phyloP scores from a whole-genome alignment of 306 rosid species.

The Neltuma alba region DNA sequence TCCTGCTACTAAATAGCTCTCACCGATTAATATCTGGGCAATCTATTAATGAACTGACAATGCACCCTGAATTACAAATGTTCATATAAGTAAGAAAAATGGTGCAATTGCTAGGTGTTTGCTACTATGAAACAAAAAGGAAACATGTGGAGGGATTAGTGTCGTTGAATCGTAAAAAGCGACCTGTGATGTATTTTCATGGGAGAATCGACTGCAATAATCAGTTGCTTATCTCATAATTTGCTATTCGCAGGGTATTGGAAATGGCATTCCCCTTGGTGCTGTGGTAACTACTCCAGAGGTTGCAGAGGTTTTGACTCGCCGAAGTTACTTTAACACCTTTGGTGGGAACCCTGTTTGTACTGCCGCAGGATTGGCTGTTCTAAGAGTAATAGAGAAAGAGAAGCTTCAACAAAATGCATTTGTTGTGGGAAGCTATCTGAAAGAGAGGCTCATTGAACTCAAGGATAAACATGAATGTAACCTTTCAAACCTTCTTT shows the following conservation, averaged over 20 bases:
- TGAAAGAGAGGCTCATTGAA: slow-evolving; percentile 63
- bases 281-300: slow-evolving; percentile 91
- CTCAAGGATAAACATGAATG: slow-evolving; percentile 72
- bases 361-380: slow-evolving; percentile 85
- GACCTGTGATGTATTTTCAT: not conserved
- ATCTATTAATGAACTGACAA: not conserved
- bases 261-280: slow-evolving; percentile 90
- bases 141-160: too few relatives aligned
- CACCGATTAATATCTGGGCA: not conserved
- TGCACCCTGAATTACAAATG: not conserved
- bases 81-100: too few relatives aligned
- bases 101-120: not conserved
- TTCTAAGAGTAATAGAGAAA: slow-evolving; percentile 73
- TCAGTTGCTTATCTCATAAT: not conserved
- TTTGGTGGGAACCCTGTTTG: slow-evolving; percentile 87
- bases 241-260: slow-evolving; percentile 62
- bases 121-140: too few relatives aligned
- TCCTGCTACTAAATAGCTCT: not conserved
- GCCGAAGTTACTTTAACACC: slow-evolving; percentile 77
- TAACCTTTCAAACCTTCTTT: slow-evolving; percentile 27
- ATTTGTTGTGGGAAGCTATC: slow-evolving; percentile 53
- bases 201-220: not conserved
- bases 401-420: slow-evolving; percentile 82
- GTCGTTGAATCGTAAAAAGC: not conserved
- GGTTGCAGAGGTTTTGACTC: slow-evolving; percentile 74